Conservation (phyloP, 2,329 filamentous ascomycete species). For the Lasiodiplodia theobromae region DNA sequence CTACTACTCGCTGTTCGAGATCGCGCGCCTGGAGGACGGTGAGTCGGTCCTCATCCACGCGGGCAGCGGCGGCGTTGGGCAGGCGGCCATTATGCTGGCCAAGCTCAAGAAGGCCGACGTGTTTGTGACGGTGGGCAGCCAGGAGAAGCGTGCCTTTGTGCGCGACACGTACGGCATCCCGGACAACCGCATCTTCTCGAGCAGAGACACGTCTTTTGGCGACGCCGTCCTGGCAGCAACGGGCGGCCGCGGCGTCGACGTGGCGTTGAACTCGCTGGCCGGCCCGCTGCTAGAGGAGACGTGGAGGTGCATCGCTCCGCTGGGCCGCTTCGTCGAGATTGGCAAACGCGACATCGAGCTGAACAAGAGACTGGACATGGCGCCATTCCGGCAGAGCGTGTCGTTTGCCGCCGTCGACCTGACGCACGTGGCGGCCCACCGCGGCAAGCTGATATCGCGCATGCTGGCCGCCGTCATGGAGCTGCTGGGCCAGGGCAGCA, state of each 20-base stretch:
- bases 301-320: slow-evolving; percentile 39
- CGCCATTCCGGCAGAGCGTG: slow-evolving; percentile 31
- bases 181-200: slow-evolving; percentile 42
- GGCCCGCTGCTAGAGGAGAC: slow-evolving; percentile 38
- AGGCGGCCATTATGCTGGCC: slow-evolving; percentile 39
- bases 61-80: slow-evolving; percentile 40
- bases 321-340: slow-evolving; percentile 41
- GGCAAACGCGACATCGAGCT: slow-evolving; percentile 29
- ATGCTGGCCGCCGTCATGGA: background rate
- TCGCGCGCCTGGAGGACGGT: slow-evolving; percentile 29
- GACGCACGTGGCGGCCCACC: background rate
- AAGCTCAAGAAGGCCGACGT: slow-evolving; percentile 38
- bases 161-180: slow-evolving; percentile 36
- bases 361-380: slow-evolving; percentile 25
- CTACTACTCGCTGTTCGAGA: slow-evolving; percentile 31
- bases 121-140: slow-evolving; percentile 39
- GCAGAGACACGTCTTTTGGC: slow-evolving; percentile 38
- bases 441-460: background rate
- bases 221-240: slow-evolving; percentile 37
- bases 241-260: slow-evolving; percentile 42
- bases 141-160: slow-evolving; percentile 37
- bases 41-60: slow-evolving; percentile 42
- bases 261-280: slow-evolving; percentile 42
- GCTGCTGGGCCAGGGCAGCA: slow-evolving; percentile 28
- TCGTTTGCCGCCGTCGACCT: slow-evolving; percentile 23